phyloP scores from a whole-genome alignment of 495 filamentous ascomycete species.

The Aspergillus nidulans region DNA sequence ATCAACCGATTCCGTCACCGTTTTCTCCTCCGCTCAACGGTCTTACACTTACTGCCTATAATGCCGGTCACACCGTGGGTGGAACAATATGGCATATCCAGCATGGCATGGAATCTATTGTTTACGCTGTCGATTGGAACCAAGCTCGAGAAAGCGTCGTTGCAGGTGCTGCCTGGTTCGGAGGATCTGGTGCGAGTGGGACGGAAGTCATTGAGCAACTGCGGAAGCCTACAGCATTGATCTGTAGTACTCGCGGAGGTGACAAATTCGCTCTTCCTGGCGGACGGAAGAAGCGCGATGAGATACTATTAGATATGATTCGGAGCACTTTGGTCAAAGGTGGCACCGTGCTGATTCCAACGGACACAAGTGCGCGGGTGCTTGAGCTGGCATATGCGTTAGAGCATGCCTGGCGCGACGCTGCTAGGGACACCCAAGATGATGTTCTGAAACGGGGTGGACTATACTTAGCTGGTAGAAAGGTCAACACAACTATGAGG shows the following conservation, averaged over 20 bases:
- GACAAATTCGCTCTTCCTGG: constrained; percentile 66
- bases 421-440: constrained; percentile 42
- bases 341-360: constrained; percentile 91
- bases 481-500: constrained; percentile 74
- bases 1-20: constrained; percentile 77
- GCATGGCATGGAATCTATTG: constrained; percentile 92
- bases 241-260: constrained; percentile 83
- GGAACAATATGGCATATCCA: constrained; percentile 99
- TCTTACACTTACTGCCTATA: constrained; percentile 95
- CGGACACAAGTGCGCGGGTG: constrained; percentile 89
- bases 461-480: constrained; percentile 78
- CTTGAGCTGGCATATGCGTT: constrained; percentile 90
- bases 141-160: constrained; percentile 90
- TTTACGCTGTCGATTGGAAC: constrained; percentile 98
- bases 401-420: constrained; percentile 84
- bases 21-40: constrained; percentile 85
- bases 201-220: constrained; percentile 90
- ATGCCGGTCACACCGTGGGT: constrained; percentile 90
- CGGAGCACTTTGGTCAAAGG: constrained; percentile 69
- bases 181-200: constrained; percentile 72
- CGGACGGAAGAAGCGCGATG: constrained; percentile 75
- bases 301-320: constrained; percentile 77
- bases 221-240: constrained; percentile 84
- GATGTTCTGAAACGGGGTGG: constrained; percentile 61
- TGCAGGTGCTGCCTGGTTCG: constrained; percentile 88